These are phyloP conservation scores for Bromus sterilis DNA, from an alignment of 176 grass and related monocot genomes.

Conservation along the genomic window DNA sequence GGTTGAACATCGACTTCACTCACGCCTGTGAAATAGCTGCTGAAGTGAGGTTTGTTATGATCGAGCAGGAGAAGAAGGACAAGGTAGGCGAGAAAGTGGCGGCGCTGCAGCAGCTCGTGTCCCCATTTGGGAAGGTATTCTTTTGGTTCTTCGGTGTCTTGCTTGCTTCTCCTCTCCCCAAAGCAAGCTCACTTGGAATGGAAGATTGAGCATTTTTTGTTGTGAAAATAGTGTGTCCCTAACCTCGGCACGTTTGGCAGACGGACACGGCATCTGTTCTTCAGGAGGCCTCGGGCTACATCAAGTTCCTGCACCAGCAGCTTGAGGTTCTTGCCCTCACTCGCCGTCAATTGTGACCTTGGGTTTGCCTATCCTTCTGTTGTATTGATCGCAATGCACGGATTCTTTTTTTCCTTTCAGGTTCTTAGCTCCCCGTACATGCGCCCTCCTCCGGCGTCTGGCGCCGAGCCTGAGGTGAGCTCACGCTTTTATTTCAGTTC, in stretches of 20 bases:
- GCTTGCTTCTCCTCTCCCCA: not conserved
- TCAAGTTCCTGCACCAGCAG: conserved; percentile 94
- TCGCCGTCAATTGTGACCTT: not conserved
- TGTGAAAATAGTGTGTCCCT: not conserved
- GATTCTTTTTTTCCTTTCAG: conserved; percentile 12
- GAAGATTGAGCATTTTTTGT: not conserved
- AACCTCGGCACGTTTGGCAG: conserved; percentile 23
- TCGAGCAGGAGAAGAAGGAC: conserved; percentile 91
- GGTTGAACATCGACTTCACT: not conserved
- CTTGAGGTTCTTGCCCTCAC: conserved; percentile 47
- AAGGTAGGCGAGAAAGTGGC: conserved; percentile 76
- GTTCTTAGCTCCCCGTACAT: conserved; percentile 89
- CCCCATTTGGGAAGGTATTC: conserved; percentile 81
- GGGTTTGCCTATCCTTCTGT: not conserved
- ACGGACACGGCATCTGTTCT: conserved; percentile 95
- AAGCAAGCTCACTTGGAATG: not conserved
- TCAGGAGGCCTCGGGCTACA: conserved; percentile 79
- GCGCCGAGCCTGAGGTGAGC: conserved; percentile 52
- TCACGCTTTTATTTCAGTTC: not conserved
- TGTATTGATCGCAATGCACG: not conserved
- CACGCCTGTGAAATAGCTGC: not conserved
- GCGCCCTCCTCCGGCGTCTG: conserved; percentile 17
- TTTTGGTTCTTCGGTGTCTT: not conserved
- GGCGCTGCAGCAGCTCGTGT: conserved; percentile 85
- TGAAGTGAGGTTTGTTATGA: not conserved